phyloP scores from a whole-genome alignment of 306 rosid species.

The Spatholobus suberectus region DNA sequence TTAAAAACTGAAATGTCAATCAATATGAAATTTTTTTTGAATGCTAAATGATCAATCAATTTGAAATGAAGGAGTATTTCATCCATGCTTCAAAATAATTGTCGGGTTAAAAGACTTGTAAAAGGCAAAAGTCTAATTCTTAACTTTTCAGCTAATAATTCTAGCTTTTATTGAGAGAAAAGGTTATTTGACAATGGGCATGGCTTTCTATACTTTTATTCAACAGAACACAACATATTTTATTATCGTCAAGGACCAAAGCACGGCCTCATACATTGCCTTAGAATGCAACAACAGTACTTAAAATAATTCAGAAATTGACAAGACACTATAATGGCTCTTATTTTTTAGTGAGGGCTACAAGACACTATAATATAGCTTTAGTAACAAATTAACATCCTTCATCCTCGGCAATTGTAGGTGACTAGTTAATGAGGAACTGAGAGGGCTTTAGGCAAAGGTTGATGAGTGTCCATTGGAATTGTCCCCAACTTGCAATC shows the following conservation, averaged over 20 bases:
- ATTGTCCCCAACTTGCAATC: slow-evolving; percentile 49
- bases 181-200: neutral
- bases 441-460: slow-evolving; percentile 37
- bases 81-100: neutral
- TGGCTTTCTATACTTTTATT: slow-evolving; percentile 26
- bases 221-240: slow-evolving; percentile 5
- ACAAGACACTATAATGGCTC: neutral
- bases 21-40: too few relatives aligned
- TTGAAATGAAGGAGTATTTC: too few relatives aligned
- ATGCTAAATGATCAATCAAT: too few relatives aligned
- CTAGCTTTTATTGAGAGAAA: neutral
- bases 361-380: neutral
- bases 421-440: slow-evolving; percentile 36
- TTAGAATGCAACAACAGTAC: neutral
- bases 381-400: neutral
- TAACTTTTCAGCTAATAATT: slow-evolving; percentile 4
- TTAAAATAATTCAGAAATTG: neutral
- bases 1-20: too few relatives aligned
- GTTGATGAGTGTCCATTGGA: slow-evolving; percentile 36
- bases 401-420: neutral
- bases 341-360: neutral
- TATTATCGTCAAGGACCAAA: neutral
- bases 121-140: neutral
- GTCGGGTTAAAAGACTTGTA: neutral
- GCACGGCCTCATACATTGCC: neutral